phyloP scores from a whole-genome alignment of 2,329 filamentous ascomycete genomes.

The Acarospora socialis region DNA sequence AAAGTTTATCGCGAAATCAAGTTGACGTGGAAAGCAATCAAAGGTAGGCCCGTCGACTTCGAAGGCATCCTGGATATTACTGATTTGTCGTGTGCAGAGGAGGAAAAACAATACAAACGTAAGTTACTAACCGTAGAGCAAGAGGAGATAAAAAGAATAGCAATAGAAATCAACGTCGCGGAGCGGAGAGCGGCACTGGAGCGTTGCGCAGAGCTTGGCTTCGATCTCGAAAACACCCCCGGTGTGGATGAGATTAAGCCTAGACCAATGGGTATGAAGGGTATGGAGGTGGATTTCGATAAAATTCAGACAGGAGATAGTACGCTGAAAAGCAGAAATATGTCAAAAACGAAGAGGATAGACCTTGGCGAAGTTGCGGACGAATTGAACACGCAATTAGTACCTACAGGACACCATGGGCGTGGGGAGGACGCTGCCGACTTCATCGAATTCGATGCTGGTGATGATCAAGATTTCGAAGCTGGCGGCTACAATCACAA shows the following conservation, averaged over 20 bases:
- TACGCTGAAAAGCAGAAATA: too few species aligned
- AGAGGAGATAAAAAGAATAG: slow-evolving; percentile 14
- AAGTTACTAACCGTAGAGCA: slow-evolving; percentile 11
- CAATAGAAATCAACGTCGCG: slow-evolving; percentile 11
- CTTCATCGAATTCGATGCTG: slow-evolving; percentile 12
- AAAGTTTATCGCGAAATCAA: slow-evolving; percentile 15
- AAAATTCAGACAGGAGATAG: slow-evolving; percentile 8
- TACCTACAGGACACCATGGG: too few species aligned
- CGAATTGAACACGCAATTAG: too few species aligned
- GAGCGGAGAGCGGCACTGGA: slow-evolving; percentile 12
- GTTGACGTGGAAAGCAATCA: slow-evolving; percentile 14
- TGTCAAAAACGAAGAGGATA: too few species aligned
- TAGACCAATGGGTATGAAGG: slow-evolving; percentile 12
- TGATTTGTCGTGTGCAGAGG: slow-evolving; percentile 8
- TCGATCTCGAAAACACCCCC: slow-evolving; percentile 13
- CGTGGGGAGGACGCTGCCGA: too few species aligned
- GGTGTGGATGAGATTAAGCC: slow-evolving; percentile 14
- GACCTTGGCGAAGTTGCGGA: too few species aligned
- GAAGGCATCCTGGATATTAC: neutral
- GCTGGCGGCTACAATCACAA: slow-evolving; percentile 14
- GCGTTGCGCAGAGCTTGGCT: slow-evolving; percentile 11
- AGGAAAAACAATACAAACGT: slow-evolving; percentile 8
- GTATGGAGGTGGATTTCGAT: slow-evolving; percentile 14
- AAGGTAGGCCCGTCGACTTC: slow-evolving; percentile 7
- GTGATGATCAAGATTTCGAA: slow-evolving; percentile 10